Conservation (phyloP, 352 stramenopile species). For the Globisporangium apiculatum region DNA sequence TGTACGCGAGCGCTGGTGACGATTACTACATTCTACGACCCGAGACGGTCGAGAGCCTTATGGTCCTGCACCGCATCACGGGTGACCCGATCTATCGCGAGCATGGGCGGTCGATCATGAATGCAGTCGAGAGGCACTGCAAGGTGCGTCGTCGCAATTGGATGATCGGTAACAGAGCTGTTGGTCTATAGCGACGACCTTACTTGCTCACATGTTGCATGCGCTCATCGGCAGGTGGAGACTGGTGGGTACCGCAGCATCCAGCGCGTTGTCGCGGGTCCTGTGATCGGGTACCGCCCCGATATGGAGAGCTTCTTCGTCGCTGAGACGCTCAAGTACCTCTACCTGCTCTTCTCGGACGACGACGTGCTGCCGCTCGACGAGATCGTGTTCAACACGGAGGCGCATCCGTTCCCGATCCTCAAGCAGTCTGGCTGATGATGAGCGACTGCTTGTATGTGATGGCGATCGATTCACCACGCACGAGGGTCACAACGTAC, state of each 20-base stretch:
- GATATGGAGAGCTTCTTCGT: slow-evolving; percentile 89
- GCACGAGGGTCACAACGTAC: too few species aligned
- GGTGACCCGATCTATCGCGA: slow-evolving; percentile 71
- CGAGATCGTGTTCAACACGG: slow-evolving; percentile 82
- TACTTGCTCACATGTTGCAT: too few species aligned
- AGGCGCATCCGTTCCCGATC: slow-evolving; percentile 73
- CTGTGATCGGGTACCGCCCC: slow-evolving; percentile 16
- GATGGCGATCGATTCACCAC: too few species aligned
- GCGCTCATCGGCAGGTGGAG: slow-evolving; percentile 16
- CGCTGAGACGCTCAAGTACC: slow-evolving; percentile 91
- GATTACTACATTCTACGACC: slow-evolving; percentile 75
- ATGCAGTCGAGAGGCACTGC: slow-evolving; percentile 61
- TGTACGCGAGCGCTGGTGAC: slow-evolving; percentile 17
- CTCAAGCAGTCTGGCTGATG: slow-evolving; percentile 1
- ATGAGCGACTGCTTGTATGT: too few species aligned
- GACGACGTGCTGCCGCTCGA: slow-evolving; percentile 61
- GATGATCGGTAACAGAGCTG: too few species aligned
- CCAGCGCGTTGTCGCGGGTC: slow-evolving; percentile 35
- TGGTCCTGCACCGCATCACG: slow-evolving; percentile 86
- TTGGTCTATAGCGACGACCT: too few species aligned
- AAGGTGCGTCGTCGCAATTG: slow-evolving; percentile 21
- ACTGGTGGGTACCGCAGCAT: slow-evolving; percentile 65
- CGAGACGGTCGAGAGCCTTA: slow-evolving; percentile 87
- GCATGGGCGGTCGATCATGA: slow-evolving; percentile 75
- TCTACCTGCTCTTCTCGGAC: slow-evolving; percentile 85